Base-by-base conservation (phyloP, 148 eudicot species). In the Rhododendron simsii region DNA sequence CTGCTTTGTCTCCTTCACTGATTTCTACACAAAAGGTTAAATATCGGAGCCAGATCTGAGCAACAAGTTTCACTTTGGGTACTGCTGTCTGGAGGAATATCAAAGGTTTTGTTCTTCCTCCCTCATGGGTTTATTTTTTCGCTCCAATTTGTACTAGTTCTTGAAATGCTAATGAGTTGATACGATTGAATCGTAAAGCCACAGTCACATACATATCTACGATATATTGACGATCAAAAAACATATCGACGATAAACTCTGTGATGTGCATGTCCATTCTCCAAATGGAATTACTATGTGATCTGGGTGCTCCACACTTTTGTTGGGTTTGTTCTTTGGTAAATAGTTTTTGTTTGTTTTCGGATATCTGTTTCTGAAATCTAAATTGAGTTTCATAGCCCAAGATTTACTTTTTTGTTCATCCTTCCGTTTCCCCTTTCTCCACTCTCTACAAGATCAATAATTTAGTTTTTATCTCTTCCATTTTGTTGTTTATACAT, bases 41-140 rank as follows among this genome's bases (percentile, higher is more conserved):
- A 23, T 14, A 33, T 44, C 75, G 33, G 23, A 83, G 26, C 8
- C 78, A 78, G 85, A 88, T 88, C 87, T 85, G 51, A 26, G 48
- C 80, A 83, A 20, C 28, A n/a, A 67, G 12, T 57, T 45, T 76
- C 76, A 45, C 77, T 83, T 55, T 47, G 86, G 57, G 39, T 47
- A 77, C 67, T 77, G 53, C 45, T 48, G 77, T 26, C 16, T 61
- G 67, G 73, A 61, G 74, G 33, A 69, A 80, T 80, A 80, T 80
- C 53, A 7, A 85, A 85, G 84, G 84, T 57, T 84, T 1, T 39
- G 6, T 71, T 85, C 51, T 45, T 81, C 71, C 82, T 83, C 30
- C 16, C 78, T n/a, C 73, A 63, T 76, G 16, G 18, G 20, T n/a
- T 80, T 85, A 76, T 81, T 65, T 63, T 83, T 50, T 84, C 76